Evolutionary conservation across 768 basidiomycete genomes (phyloP), one percentile per base, ranked within the genome.

Genomic region (Leccinum disarticulatum): DNA sequence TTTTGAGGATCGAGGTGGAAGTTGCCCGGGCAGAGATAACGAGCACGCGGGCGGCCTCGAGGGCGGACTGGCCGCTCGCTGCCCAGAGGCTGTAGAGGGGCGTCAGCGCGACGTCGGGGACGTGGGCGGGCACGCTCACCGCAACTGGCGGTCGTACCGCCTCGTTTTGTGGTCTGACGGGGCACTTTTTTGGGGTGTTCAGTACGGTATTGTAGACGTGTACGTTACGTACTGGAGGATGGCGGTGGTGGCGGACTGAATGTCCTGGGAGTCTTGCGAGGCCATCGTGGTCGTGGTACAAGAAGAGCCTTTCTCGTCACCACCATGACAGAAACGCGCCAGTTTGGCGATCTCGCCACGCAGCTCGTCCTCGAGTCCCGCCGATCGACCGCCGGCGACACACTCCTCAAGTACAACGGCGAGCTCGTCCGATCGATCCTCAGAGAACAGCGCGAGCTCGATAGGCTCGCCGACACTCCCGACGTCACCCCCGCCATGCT

Each of bases 121-220:
- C 7, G 6, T 0, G 53, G 31, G 43, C 53, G 35, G 41, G 47
- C 19, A 52, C 22, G 67, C 82, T 46, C 60, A 93, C 93, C 95
- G 82, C 36, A 98, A 83, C 75, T 99, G 96, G 57, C 96, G 87
- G 75, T 99, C 96, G 70, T 98, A 99, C 50, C 93, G 84, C 50
- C 94, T 83, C 2, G 93, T 88, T 74, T 96, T 97, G 64, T 77
- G 84, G 74, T 97, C 94, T 46, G 93, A 94, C 58, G 83, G 83
- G 55, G 80, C 77, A 59, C 86, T 86, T 60, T 51, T 38, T 15
- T 15, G 15, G 49, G 52, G 53, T 27, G 17, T 47, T 61, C 54
- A 61, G 67, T 30, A 54, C 36, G 4, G 57, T 17, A 14, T 6
- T 22, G 13, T 30, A 13, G 46, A 50, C 22, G 59, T 17, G 8